Conservation (phyloP, 2,329 filamentous ascomycete species). For the Bipolaris oryzae region DNA sequence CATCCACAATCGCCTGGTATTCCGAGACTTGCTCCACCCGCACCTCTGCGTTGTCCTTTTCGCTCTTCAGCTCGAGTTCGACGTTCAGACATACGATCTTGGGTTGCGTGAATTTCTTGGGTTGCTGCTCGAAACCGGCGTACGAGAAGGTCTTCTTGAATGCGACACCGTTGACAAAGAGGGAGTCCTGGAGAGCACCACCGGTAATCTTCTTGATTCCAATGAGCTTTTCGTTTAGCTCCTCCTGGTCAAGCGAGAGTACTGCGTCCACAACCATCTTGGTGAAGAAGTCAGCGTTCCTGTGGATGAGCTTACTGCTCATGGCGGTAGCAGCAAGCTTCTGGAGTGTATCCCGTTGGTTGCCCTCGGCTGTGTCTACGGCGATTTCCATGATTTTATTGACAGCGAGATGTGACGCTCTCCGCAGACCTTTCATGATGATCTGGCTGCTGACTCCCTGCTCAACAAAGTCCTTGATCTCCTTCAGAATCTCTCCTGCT, state of each 20-base stretch:
- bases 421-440: constrained; percentile 94
- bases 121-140: constrained; percentile 98
- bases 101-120: constrained; percentile 90
- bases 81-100: constrained; percentile 98
- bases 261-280: constrained; percentile 98
- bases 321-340: constrained; percentile 95
- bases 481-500: constrained; percentile 96
- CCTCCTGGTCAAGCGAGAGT: constrained; percentile 91
- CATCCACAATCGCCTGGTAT: constrained; percentile 98
- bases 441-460: constrained; percentile 96
- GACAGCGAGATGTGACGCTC: constrained; percentile 86
- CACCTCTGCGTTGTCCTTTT: constrained; percentile 99
- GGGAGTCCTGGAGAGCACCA: constrained; percentile 91
- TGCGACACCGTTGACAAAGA: constrained; percentile 96
- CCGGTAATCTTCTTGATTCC: constrained; percentile 98
- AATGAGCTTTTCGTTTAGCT: constrained; percentile 97
- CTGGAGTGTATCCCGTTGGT: constrained; percentile 82
- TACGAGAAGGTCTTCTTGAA: constrained; percentile 99
- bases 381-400: constrained; percentile 99
- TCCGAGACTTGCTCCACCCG: constrained; percentile 97
- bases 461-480: constrained; percentile 94
- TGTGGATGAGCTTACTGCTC: constrained; percentile 99
- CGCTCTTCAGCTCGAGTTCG: constrained; percentile 96
- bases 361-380: constrained; percentile 79
- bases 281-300: constrained; percentile 95